Conservation (phyloP, 108 stramenopile species). For the Poteriospumella lacustris region DNA sequence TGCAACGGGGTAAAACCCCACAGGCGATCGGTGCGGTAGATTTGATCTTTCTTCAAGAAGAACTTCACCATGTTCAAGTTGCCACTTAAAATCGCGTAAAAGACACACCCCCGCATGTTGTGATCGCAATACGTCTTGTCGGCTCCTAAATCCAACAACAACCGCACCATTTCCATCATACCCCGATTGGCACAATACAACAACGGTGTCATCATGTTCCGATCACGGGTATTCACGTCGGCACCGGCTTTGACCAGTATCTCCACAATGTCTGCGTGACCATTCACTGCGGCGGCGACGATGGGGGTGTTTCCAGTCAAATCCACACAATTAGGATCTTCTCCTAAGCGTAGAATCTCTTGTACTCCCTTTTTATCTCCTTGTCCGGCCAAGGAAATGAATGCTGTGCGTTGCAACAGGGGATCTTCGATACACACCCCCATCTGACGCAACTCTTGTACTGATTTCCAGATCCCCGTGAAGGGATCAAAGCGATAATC, state of each 20-base stretch:
- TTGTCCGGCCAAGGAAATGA: not conserved
- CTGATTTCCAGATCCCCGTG: not conserved
- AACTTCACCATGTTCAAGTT: not conserved
- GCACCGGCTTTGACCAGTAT: not conserved
- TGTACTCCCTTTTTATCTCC: not conserved
- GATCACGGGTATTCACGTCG: not conserved
- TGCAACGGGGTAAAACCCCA: conserved; percentile 12
- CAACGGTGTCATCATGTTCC: conserved; percentile 17
- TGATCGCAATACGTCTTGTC: not conserved
- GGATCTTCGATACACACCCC: conserved; percentile 17
- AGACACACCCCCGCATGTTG: not conserved
- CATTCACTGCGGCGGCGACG: not conserved
- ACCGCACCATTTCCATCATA: not conserved
- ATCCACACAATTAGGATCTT: conserved; percentile 14
- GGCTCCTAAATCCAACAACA: not conserved
- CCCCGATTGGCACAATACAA: not conserved
- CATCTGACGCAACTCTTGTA: conserved; percentile 3
- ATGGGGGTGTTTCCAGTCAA: not conserved
- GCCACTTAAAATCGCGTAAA: not conserved
- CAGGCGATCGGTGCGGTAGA: not conserved
- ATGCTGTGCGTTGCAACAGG: not conserved
- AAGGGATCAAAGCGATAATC: conserved; percentile 19
- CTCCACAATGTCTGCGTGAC: not conserved
- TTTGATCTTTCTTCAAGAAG: not conserved
- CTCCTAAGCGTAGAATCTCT: not conserved